Conservation (phyloP, 805 yeast genomes). For the Saturnispora sanitii region DNA sequence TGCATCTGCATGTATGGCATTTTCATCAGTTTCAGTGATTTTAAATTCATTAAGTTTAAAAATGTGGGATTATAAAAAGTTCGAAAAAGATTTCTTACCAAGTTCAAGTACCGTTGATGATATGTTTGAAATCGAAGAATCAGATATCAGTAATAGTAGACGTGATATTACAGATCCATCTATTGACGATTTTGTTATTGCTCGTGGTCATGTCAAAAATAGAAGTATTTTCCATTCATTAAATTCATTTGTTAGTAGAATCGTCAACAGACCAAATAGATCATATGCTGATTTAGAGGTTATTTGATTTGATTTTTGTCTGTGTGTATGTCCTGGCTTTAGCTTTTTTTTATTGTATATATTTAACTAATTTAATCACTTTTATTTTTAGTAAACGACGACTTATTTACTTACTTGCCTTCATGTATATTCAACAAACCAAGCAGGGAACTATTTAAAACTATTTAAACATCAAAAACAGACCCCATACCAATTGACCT, state of each 20-base stretch:
- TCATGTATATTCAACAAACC: too few relatives aligned
- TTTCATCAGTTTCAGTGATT: conserved; percentile 85
- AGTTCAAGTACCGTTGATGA: neutral
- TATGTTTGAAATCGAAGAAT: neutral
- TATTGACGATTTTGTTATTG: conserved; percentile 3
- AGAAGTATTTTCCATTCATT: neutral
- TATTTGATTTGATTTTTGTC: too few relatives aligned
- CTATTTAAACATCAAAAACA: conserved; percentile 3
- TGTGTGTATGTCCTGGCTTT: too few relatives aligned
- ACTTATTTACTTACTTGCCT: too few relatives aligned
- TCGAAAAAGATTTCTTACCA: neutral
- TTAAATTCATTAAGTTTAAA: conserved; percentile 65
- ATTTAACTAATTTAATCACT: too few relatives aligned
- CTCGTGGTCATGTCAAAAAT: neutral
- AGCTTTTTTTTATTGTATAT: too few relatives aligned
- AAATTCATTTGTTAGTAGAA: neutral
- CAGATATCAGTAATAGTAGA: conserved; percentile 1
- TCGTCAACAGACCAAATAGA: too few relatives aligned
- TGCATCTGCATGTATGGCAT: conserved; percentile 90
- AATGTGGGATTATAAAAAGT: conserved; percentile 37
- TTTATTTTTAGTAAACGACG: too few relatives aligned
- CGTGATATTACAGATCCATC: neutral
- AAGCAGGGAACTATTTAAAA: too few relatives aligned
- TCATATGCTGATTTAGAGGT: too few relatives aligned
- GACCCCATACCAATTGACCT: conserved; percentile 61